These are phyloP conservation scores for Penicillium dipodomyicola DNA, from an alignment of 495 filamentous ascomycete species.

Conservation along the genomic window DNA sequence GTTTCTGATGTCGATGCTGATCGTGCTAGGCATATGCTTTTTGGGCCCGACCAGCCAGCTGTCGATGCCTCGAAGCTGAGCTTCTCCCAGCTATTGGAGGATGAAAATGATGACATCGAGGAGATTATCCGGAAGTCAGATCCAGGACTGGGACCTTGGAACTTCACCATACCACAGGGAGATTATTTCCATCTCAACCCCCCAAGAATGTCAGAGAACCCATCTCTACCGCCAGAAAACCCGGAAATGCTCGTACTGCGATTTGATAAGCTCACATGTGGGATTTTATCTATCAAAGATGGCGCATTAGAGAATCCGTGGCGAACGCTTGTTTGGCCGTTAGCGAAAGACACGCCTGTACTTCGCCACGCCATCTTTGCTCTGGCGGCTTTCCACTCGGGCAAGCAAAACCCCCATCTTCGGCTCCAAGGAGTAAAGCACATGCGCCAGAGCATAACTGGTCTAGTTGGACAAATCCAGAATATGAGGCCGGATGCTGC, in stretches of 20 bases:
- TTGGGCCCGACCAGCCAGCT: conserved; percentile 7
- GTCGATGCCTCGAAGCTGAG: conserved; percentile 24
- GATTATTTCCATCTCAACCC: conserved; percentile 10
- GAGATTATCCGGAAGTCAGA: conserved; percentile 55
- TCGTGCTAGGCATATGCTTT: conserved; percentile 8
- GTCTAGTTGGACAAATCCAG: conserved; percentile 56
- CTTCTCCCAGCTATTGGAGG: conserved; percentile 38
- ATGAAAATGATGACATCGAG: conserved; percentile 56
- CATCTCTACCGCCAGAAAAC: conserved; percentile 43
- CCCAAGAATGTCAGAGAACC: conserved; percentile 13
- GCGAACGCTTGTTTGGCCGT: conserved; percentile 70
- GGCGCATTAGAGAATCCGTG: conserved; percentile 74
- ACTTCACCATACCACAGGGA: conserved; percentile 22
- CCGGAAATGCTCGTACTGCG: conserved; percentile 65
- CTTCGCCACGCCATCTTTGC: conserved; percentile 74
- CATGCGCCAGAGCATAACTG: conserved; percentile 64
- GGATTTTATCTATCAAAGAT: conserved; percentile 72
- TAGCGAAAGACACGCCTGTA: conserved; percentile 63
- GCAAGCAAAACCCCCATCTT: conserved; percentile 54
- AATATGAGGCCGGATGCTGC: conserved; percentile 65
- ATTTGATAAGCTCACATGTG: conserved; percentile 70
- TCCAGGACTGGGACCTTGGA: conserved; percentile 37
- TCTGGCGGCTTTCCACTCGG: conserved; percentile 74
- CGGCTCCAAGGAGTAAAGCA: conserved; percentile 69
- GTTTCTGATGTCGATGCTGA: conserved; percentile 4